Conservation (phyloP, 345 rosid genomes). For the Syzygium aqueum region DNA sequence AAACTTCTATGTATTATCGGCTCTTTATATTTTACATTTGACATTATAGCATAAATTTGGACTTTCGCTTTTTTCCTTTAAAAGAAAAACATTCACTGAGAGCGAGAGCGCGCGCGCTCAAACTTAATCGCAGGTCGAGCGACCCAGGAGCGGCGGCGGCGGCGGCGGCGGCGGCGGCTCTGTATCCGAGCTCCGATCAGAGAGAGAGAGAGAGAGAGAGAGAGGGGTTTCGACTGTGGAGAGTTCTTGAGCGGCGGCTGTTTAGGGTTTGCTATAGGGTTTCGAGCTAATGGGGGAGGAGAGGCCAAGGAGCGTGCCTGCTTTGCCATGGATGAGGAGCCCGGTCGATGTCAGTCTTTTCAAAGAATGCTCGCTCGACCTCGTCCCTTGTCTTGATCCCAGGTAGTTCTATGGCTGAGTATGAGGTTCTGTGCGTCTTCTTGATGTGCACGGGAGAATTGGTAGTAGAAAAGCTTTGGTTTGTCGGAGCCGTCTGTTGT, state of each 20-base stretch:
- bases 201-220: not conserved
- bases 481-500: not conserved
- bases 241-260: not conserved
- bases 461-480: not conserved
- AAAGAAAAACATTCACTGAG: not conserved
- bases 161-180: not conserved
- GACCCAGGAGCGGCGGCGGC: not conserved
- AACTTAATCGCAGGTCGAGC: not conserved
- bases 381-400: conserved; percentile 69
- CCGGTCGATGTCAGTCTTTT: conserved; percentile 54
- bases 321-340: conserved; percentile 92
- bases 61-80: too few relatives aligned
- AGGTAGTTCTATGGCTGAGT: conserved; percentile 26
- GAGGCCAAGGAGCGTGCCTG: conserved; percentile 28
- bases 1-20: not conserved
- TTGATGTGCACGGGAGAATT: not conserved
- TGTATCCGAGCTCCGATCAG: not conserved
- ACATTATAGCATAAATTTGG: not conserved
- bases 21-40: not conserved
- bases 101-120: not conserved
- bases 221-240: not conserved
- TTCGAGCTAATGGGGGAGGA: conserved; percentile 13
- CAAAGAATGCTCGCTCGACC: conserved; percentile 45
- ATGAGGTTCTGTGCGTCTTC: not conserved
- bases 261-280: not conserved